Evolutionary conservation across 225 moss, liverwort and hornwort genomes (phyloP).

Genomic region (Anthoceros angustus): DNA sequence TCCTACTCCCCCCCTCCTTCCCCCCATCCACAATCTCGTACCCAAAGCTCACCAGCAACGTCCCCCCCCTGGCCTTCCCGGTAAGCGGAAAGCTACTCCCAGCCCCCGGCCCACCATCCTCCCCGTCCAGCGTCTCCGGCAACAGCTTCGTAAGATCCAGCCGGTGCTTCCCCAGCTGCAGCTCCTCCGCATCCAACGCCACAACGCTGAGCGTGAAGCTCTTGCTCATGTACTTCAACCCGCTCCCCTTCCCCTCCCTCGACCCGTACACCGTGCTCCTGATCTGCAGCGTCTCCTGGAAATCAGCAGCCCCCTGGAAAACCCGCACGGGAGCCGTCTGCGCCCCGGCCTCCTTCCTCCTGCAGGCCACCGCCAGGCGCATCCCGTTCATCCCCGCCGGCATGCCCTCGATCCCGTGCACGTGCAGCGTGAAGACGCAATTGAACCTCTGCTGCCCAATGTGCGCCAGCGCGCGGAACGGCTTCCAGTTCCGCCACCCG

Average conservation of each 20-base stretch:
- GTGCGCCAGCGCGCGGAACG: conserved; percentile 77
- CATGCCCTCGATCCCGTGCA: conserved; percentile 74
- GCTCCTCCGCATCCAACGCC: conserved; percentile 76
- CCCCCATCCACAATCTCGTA: conserved; percentile 59
- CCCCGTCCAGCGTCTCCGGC: conserved; percentile 64
- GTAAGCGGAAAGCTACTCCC: conserved; percentile 84
- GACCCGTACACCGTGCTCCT: conserved; percentile 65
- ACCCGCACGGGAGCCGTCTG: conserved; percentile 80
- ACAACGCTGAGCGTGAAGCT: conserved; percentile 63
- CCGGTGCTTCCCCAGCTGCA: conserved; percentile 61
- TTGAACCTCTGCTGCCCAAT: conserved; percentile 73
- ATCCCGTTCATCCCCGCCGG: conserved; percentile 82
- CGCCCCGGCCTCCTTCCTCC: conserved; percentile 56
- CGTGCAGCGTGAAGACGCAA: conserved; percentile 71
- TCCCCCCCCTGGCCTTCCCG: conserved; percentile 87
- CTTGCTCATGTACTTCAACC: conserved; percentile 79
- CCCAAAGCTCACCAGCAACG: conserved; percentile 69
- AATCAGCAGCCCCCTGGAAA: conserved; percentile 59
- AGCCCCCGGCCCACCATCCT: conserved; percentile 52
- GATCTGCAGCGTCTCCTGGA: conserved; percentile 65
- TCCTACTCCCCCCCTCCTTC: conserved; percentile 23
- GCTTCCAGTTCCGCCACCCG: conserved; percentile 88
- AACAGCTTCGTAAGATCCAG: conserved; percentile 76
- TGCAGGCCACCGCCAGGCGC: conserved; percentile 62
- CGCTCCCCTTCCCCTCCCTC: conserved; percentile 50